phyloP scores from a whole-genome alignment of 495 filamentous ascomycete genomes.

The Aspergillus sclerotioniger region DNA sequence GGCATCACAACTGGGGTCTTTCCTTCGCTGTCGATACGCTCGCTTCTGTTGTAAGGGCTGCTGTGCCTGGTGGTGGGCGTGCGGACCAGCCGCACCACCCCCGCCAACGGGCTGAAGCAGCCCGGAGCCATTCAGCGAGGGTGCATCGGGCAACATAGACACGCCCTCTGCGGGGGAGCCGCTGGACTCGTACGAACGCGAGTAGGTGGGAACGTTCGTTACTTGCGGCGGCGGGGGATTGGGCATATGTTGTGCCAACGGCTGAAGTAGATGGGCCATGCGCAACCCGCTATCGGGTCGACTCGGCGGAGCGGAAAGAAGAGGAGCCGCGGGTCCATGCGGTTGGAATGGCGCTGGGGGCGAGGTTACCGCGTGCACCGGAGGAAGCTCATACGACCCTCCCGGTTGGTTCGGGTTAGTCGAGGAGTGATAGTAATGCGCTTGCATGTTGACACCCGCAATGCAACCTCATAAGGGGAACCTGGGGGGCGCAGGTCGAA shows the following conservation, averaged over 20 bases:
- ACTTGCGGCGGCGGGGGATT: slow-evolving; percentile 25
- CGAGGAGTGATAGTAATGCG: slow-evolving; percentile 24
- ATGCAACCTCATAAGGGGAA: slow-evolving; percentile 20
- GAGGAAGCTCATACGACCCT: slow-evolving; percentile 37
- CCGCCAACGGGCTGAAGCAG: slow-evolving; percentile 41
- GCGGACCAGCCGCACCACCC: slow-evolving; percentile 33
- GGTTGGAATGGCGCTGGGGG: slow-evolving; percentile 31
- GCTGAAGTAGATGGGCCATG: slow-evolving; percentile 47
- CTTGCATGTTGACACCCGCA: slow-evolving; percentile 19
- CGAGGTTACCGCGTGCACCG: slow-evolving; percentile 42
- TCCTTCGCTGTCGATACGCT: slow-evolving; percentile 90
- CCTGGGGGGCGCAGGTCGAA: neutral
- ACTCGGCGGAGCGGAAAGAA: slow-evolving; percentile 46
- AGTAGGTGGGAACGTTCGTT: slow-evolving; percentile 33
- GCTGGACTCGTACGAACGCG: slow-evolving; percentile 44
- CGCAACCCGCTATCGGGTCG: slow-evolving; percentile 43
- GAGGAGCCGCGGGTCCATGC: slow-evolving; percentile 23
- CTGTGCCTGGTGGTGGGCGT: slow-evolving; percentile 36
- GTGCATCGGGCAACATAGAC: slow-evolving; percentile 33
- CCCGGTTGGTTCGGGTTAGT: slow-evolving; percentile 23
- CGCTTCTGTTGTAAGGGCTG: slow-evolving; percentile 76
- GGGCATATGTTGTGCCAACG: slow-evolving; percentile 30
- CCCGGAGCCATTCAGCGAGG: slow-evolving; percentile 34
- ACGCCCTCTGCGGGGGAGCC: slow-evolving; percentile 41
- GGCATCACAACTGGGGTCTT: slow-evolving; percentile 97